Conservation (phyloP, 371 early-diverging fungal species). For the Mucor mucedo region DNA sequence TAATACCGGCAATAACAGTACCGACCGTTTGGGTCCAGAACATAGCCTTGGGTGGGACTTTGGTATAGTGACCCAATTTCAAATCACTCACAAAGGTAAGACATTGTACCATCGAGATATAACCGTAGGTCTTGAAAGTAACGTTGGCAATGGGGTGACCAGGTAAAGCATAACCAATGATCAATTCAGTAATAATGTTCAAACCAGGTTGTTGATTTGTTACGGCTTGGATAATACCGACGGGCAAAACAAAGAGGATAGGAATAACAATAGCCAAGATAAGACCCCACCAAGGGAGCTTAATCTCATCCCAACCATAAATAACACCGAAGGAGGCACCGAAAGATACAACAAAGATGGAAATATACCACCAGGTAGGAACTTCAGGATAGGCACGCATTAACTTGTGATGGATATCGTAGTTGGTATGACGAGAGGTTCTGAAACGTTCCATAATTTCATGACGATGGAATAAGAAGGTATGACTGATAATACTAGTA, state of each 20-base stretch:
- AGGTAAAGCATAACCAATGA: constrained; percentile 69
- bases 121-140: constrained; percentile 71
- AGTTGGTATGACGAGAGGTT: constrained; percentile 54
- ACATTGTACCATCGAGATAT: constrained; percentile 67
- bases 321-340: constrained; percentile 58
- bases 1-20: constrained; percentile 60
- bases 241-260: constrained; percentile 73
- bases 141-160: constrained; percentile 70
- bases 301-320: constrained; percentile 54
- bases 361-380: constrained; percentile 73
- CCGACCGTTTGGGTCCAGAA: constrained; percentile 65
- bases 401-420: constrained; percentile 72
- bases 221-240: constrained; percentile 80
- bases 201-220: constrained; percentile 74
- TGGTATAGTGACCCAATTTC: constrained; percentile 73
- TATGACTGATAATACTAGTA: constrained; percentile 69
- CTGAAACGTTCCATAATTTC: constrained; percentile 65
- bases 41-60: constrained; percentile 75
- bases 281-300: constrained; percentile 74
- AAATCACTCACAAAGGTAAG: constrained; percentile 65
- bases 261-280: constrained; percentile 68
- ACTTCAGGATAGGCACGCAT: constrained; percentile 81
- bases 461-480: constrained; percentile 63
- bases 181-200: constrained; percentile 75
- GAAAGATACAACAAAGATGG: constrained; percentile 52